Evolutionary conservation across 2,329 filamentous ascomycete genomes (phyloP), one percentile per base, ranked within the genome.

Genomic region (Pseudogymnoascus sp.): DNA sequence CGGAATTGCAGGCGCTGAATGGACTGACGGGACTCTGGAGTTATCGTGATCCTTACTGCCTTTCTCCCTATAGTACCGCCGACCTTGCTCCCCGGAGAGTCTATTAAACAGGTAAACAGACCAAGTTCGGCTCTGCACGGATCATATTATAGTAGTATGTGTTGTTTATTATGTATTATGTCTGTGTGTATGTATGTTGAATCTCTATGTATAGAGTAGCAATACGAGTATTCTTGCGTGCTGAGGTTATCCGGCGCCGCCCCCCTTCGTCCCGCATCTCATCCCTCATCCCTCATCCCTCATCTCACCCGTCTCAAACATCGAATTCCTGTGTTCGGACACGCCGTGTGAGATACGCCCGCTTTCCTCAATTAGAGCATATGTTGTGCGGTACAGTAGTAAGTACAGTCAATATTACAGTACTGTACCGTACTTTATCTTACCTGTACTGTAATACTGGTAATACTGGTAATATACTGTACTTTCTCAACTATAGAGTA

Each of bases 11-110:
- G 11, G 21, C 23, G 34, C 48, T 31, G 48, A 57, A 7, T 57
- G 48, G 48, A 54, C 48, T n/a, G 25, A n/a, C 8, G 10, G 25
- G 23, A 31, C 48, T 31, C 4, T 10, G 8, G 8, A 57, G 51
- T 57, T 57, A 57, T 57, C 51, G n/a, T 57, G 51, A 57, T 57
- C 51, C 51, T 57, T 57, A 57, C 28, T 57, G 51, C 16, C 51
- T 34, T 31, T 34, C 51, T 57, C 51, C 28, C 51, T 57, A 57
- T 57, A 57, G 28, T 57, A 57, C 28, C 51, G n/a, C 28, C 28
- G 25, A 19, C 25, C 51, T 57, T 34, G 10, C 25, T 57, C 51
- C 25, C n/a, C 3, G 13, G 28, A 34, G 31, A 34, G 11, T 34
- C 31, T 34, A 34, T 34, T 34, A 34, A 13, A 34, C 31, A 34